Evolutionary conservation across 2,329 filamentous ascomycete genomes (phyloP).

Genomic region (Cyphellophora europaea): DNA sequence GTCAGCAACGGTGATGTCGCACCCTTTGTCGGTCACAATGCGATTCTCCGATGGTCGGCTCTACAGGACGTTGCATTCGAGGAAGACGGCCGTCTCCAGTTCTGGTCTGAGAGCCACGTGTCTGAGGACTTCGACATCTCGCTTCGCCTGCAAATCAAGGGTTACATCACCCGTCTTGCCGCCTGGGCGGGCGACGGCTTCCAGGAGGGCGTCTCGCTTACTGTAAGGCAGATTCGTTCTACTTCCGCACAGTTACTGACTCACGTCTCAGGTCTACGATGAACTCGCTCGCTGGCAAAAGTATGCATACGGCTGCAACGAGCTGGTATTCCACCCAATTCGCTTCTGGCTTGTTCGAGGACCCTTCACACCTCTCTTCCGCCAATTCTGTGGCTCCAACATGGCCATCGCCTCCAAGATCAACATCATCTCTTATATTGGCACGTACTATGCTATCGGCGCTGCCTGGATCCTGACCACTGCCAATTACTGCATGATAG

Average conservation of each 20-base stretch:
- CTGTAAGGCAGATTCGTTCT: constrained; percentile 29
- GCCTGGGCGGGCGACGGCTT: constrained; percentile 62
- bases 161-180: constrained; percentile 59
- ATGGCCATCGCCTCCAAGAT: constrained; percentile 53
- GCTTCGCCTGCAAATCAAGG: constrained; percentile 58
- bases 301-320: constrained; percentile 76
- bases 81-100: constrained; percentile 53
- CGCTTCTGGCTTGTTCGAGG: constrained; percentile 63
- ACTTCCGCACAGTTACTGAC: neutral
- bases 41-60: constrained; percentile 61
- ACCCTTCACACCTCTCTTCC: constrained; percentile 72
- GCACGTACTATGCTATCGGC: constrained; percentile 63
- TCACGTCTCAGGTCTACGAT: constrained; percentile 50
- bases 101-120: constrained; percentile 67
- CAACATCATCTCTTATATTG: constrained; percentile 62
- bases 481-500: constrained; percentile 62
- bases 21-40: constrained; percentile 71
- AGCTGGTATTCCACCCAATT: constrained; percentile 71
- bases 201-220: constrained; percentile 73
- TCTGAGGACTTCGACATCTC: constrained; percentile 73
- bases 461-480: constrained; percentile 58
- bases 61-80: constrained; percentile 49
- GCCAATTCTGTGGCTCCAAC: constrained; percentile 60
- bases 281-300: constrained; percentile 81
- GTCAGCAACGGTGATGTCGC: constrained; percentile 64